Base-by-base conservation (phyloP, 805 yeast species). In the Hanseniaspora clermontiae region DNA sequence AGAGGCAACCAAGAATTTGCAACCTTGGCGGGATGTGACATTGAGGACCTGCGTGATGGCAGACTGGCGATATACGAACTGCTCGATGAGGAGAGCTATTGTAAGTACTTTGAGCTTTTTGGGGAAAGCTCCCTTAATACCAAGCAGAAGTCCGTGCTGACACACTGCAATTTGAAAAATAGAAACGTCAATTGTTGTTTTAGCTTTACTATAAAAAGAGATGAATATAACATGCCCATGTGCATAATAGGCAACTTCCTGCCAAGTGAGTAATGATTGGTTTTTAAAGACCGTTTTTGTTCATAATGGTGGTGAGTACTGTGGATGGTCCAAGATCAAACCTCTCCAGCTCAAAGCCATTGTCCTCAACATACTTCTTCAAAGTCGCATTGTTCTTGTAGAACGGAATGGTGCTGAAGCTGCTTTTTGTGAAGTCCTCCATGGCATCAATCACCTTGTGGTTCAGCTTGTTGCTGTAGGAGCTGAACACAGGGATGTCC, bases 1-100 rank as follows among this genome's bases (percentile, higher is more conserved):
- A 71, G 97, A 59, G 97, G 96, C 0, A 91, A 91, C 68, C 89
- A 90, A 66, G 97, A 91, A 67, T 91, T 91, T 77, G 97, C 97
- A 0, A 84, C 90, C 1, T 69, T 91, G 56, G 96, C 91, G 1
- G 95, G 89, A 20, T 95, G 87, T 27, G 78, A 81, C 32, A 87
- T 91, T 1, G 97, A 90, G 65, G 96, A 89, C 66, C 71, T 91
- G 64, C 81, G 93, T 60, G 96, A 91, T 67, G 97, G 97, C 11
- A 86, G 84, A 62, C 71, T 89, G 61, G 93, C 97, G 1, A 87
- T 91, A 47, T 90, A 90, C 69, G 97, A 91, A 70, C 72, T 91
- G 60, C 85, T 91, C 96, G 83, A 89, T 51, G 97, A 90, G 67
- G 96, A 90, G 62, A 85, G 95, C 64, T 95, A 96, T 31, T 97